Evolutionary conservation across 2,329 filamentous ascomycete genomes (phyloP).

Genomic region (Apiospora saccharicola): DNA sequence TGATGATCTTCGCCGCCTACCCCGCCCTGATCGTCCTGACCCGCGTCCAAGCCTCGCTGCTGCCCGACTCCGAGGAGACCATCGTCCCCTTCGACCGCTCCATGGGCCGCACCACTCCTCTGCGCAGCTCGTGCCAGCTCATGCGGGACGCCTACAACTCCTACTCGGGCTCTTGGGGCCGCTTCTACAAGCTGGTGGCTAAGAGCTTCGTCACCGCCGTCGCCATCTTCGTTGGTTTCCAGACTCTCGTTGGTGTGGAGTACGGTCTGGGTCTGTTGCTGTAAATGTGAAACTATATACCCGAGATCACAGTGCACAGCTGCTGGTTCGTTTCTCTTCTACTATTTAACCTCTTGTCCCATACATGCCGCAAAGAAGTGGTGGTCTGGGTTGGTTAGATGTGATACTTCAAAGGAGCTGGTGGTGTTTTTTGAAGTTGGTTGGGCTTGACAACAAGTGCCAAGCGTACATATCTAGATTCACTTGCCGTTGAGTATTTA

Average conservation of each 20-base stretch:
- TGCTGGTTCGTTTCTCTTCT: neutral
- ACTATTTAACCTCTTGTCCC: neutral
- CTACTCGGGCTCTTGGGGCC: constrained; percentile 10
- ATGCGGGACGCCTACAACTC: neutral
- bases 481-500: neutral
- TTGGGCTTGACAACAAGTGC: neutral
- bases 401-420: neutral
- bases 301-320: neutral
- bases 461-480: neutral
- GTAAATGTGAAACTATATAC: too few species aligned
- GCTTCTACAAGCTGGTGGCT: constrained; percentile 3
- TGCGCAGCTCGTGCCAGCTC: constrained; percentile 4
- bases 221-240: neutral
- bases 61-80: constrained; percentile 81
- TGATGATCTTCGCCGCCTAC: constrained; percentile 71
- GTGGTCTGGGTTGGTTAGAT: neutral
- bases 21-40: constrained; percentile 81
- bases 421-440: neutral
- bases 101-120: constrained; percentile 17
- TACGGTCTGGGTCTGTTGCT: neutral
- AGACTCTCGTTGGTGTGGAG: neutral
- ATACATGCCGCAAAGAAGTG: neutral
- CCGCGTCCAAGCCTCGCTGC: constrained; percentile 86
- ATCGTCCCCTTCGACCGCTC: constrained; percentile 91
- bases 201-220: neutral